phyloP scores from a whole-genome alignment of 129 eudicot genomes.

The Saussurea involucrata region DNA sequence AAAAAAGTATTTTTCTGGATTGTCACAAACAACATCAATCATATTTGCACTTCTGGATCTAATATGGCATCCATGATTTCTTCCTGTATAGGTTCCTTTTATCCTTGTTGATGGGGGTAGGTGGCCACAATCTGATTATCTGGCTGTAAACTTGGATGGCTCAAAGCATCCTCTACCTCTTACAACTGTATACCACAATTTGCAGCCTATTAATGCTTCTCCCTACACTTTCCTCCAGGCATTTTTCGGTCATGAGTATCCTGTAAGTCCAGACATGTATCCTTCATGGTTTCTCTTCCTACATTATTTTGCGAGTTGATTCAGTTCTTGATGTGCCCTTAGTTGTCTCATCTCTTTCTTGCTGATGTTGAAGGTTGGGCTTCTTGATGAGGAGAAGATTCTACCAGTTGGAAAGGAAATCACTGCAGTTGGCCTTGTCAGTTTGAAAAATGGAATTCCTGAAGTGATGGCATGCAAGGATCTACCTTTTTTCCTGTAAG shows the following conservation, averaged over 20 bases:
- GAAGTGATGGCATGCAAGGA: slow-evolving; percentile 71
- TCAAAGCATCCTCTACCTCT: slow-evolving; percentile 87
- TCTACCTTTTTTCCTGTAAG: slow-evolving; percentile 87
- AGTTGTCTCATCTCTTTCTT: slow-evolving; percentile 3
- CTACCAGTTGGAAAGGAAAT: slow-evolving; percentile 83
- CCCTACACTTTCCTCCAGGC: slow-evolving; percentile 91
- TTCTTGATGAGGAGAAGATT: slow-evolving; percentile 83
- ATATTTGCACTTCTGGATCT: neutral
- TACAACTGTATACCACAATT: slow-evolving; percentile 71
- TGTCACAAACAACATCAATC: neutral
- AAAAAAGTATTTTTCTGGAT: too few relatives aligned
- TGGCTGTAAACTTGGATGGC: slow-evolving; percentile 78
- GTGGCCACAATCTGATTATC: slow-evolving; percentile 67
- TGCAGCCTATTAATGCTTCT: slow-evolving; percentile 84
- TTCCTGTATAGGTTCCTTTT: slow-evolving; percentile 68
- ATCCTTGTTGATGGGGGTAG: slow-evolving; percentile 68
- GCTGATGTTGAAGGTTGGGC: slow-evolving; percentile 56
- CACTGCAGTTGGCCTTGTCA: slow-evolving; percentile 84
- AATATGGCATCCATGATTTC: slow-evolving; percentile 5
- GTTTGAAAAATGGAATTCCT: slow-evolving; percentile 55
- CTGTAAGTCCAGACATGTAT: slow-evolving; percentile 47
- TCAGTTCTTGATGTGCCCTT: slow-evolving; percentile 6
- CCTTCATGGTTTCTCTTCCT: neutral
- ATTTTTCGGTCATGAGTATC: slow-evolving; percentile 73
- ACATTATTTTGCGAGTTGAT: neutral